Base-by-base conservation (phyloP, 805 yeast genomes). In the Diddensiella santjacobensis region DNA sequence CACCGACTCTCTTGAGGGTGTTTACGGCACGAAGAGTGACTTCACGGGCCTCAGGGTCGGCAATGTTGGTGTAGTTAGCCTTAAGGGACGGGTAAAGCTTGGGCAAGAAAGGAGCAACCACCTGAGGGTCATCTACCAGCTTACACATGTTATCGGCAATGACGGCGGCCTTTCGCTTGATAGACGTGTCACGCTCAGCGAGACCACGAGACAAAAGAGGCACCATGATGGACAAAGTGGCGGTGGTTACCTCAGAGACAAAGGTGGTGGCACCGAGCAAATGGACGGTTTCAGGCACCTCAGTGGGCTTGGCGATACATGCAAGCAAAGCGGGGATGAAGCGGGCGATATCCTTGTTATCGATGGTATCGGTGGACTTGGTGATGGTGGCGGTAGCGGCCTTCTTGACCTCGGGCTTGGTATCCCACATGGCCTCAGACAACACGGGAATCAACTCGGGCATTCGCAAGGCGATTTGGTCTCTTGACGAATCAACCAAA, bases 341-440 rank as follows among this genome's bases (percentile, higher is more conserved):
- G 80, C 91, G 88, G 76, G 88, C 96, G 71, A 93, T 95, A 90
- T 93, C 99, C 84, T 91, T 93, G 93, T 93, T 93, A 73, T 91
- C 95, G 63, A 93, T 91, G 68, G 98, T 89, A 74, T 90, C 93
- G 65, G 99, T 93, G 62, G 96, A 83, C 76, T 88, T 87, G 73
- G 90, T 80, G 81, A 93, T 89, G 73, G 98, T 88, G 66, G 83
- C 83, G 63, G 93, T 86, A 58, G 99, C 98, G 71, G 95, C 96
- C 62, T 78, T 80, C 84, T 93, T 93, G 70, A 93, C 99, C 69
- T 93, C 98, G 75, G 80, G 79, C 84, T 93, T 93, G 75, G 99
- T 93, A 77, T 93, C 99, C 99, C 99, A 93, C 98, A 93, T 93
- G 66, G 97, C 88, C 80, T 93, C 99, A 64, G 99, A 93, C 66